Percentiles rank a stretch among this genome's conserved stretches.
phyloP scores from a whole-genome alignment of 2,329 filamentous ascomycete species.

The Fusarium equiseti region DNA sequence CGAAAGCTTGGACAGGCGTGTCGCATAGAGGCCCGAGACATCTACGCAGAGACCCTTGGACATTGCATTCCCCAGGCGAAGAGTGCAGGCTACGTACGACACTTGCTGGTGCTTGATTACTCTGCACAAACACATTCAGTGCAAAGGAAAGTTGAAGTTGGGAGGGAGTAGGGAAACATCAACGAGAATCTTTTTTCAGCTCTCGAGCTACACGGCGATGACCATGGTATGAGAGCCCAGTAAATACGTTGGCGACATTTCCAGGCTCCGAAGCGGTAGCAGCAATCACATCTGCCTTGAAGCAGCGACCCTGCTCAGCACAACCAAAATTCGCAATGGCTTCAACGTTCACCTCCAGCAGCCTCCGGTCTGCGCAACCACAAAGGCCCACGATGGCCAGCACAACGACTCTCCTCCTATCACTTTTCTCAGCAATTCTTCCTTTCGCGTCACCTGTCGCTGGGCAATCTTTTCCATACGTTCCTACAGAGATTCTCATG shows the following conservation, averaged over 20 bases:
- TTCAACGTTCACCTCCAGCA: conserved; percentile 5
- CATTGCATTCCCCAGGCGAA: conserved; percentile 3
- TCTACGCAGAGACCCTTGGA: conserved; percentile 26
- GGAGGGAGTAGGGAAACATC: conserved; percentile 1
- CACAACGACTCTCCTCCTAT: conserved; percentile 20
- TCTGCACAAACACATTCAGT: conserved; percentile 7
- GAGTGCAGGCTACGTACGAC: conserved; percentile 1
- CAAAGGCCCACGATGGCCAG: conserved; percentile 11
- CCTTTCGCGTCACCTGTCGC: conserved; percentile 41
- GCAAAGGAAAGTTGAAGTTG: neutral
- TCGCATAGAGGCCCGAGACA: conserved; percentile 33
- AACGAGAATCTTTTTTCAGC: conserved; percentile 10
- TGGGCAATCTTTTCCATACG: conserved; percentile 75
- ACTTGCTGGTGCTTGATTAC: conserved; percentile 2
- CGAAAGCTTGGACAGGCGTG: conserved; percentile 7
- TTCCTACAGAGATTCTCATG: conserved; percentile 78
- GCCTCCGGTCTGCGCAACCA: conserved; percentile 15
- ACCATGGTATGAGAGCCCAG: conserved; percentile 35
- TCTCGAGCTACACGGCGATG: conserved; percentile 27
- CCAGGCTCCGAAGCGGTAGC: conserved; percentile 18
- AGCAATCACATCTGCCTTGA: conserved; percentile 10
- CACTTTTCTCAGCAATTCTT: conserved; percentile 12
- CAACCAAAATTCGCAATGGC: conserved; percentile 21
- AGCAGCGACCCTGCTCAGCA: conserved; percentile 6
- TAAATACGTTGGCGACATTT: conserved; percentile 28